Evolutionary conservation across 140 eudicot genomes (phyloP), one percentile per base, ranked within the genome.

Genomic region (Erigeron philadelphicus): DNA sequence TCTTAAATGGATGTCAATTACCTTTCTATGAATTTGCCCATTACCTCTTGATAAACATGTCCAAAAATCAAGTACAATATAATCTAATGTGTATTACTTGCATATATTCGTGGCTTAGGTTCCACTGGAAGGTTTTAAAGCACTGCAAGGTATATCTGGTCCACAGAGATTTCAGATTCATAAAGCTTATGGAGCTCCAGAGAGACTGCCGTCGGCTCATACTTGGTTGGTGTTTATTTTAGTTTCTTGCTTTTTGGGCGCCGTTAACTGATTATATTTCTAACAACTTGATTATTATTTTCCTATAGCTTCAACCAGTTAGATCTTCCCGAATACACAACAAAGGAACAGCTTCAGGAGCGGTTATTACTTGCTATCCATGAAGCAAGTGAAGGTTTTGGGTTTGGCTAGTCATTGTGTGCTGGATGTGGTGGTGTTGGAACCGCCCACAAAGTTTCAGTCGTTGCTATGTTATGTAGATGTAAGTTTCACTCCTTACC

Each of bases 331-430:
- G 98, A 93, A 81, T 93, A 93, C 83, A 63, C 87, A 61, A 55
- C 95, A 58, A 89, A 89, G 77, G 98, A 93, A 76, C 98, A 89
- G 80, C 98, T 93, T 75, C 86, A 83, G 74, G 98, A 85, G 19
- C 95, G 97, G 68, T 72, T 93, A 74, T 81, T 93, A 31, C 90
- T 93, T 72, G 99, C 99, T 42, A 93, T 89, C 68, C 99, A 93
- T 68, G 99, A 93, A 85, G 99, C 95, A 23, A 93, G 97, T 77
- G 99, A 93, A 83, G 99, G 99, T n/a, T 93, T 93, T 83, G 98
- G 98, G 58, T 89, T 93, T 71, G 96, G 98, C 66, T 89, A 61
- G 61, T 67, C 68, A 17, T 53, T 4, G 52, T n/a, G 8, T 21
- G 43, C 15, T 21, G 44, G 60, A 73, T 38, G 40, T 47, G 18